Evolutionary conservation across 2,329 filamentous ascomycete species (phyloP).

Genomic region (Trichoderma arundinaceum): DNA sequence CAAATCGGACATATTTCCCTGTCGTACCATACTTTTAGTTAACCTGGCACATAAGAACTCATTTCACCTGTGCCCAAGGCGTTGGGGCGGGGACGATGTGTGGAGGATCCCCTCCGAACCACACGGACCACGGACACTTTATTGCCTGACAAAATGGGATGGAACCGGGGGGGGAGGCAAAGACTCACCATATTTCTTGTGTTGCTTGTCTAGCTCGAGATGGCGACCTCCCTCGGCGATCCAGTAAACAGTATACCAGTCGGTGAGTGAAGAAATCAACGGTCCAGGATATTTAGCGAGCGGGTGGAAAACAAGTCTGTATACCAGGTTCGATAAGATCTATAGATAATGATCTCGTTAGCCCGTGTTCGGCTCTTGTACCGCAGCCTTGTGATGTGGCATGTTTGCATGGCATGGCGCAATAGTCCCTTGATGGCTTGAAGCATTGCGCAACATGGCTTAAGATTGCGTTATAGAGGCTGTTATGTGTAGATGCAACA

Average conservation of each 20-base stretch:
- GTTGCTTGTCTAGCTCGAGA: conserved; percentile 29
- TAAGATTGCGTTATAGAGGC: not conserved
- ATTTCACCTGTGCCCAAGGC: not conserved
- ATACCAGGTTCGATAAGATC: conserved; percentile 28
- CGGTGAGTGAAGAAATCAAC: conserved; percentile 33
- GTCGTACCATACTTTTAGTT: not conserved
- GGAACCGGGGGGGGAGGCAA: not conserved
- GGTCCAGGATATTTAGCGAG: conserved; percentile 37
- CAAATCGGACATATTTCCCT: conserved; percentile 32
- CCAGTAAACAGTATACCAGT: conserved; percentile 34
- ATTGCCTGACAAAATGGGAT: not conserved
- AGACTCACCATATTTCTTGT: conserved; percentile 26
- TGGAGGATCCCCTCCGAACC: no score
- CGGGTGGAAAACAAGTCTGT: conserved; percentile 35
- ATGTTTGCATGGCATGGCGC: not conserved
- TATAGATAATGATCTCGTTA: conserved; percentile 7
- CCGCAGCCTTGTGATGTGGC: not conserved
- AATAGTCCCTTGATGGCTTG: not conserved
- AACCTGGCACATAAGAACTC: not conserved
- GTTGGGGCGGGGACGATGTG: not conserved
- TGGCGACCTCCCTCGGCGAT: conserved; percentile 26
- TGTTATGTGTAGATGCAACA: no score
- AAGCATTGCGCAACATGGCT: not conserved
- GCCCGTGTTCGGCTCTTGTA: not conserved
- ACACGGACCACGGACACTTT: not conserved